Percentiles rank a stretch among this genome's conserved stretches.
Evolutionary conservation across 2,329 filamentous ascomycete genomes (phyloP).

Genomic region (Neofusicoccum kwambonambiense): DNA sequence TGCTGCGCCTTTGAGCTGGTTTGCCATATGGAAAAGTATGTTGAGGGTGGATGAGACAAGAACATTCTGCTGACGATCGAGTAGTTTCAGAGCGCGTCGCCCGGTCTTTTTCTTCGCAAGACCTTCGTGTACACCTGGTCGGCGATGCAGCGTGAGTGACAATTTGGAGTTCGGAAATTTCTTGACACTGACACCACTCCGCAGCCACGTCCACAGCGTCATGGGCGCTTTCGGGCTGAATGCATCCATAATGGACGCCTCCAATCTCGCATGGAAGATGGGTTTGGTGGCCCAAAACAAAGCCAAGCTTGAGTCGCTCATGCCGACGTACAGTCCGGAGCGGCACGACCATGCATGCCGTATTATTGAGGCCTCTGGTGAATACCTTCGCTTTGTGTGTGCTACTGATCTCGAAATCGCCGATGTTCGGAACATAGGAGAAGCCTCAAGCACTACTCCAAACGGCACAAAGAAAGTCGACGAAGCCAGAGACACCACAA

Average conservation of each 20-base stretch:
- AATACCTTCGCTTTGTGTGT: constrained; percentile 28
- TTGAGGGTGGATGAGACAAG: background rate
- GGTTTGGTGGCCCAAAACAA: constrained; percentile 25
- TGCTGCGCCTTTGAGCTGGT: constrained; percentile 34
- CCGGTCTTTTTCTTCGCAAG: constrained; percentile 29
- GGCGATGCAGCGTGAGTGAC: constrained; percentile 33
- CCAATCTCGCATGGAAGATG: constrained; percentile 39
- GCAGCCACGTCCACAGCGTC: constrained; percentile 35
- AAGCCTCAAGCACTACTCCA: background rate
- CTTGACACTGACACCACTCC: background rate
- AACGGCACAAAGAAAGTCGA: background rate
- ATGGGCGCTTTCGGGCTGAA: constrained; percentile 41
- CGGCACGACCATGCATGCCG: constrained; percentile 26
- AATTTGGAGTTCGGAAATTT: too few species aligned
- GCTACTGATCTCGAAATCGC: constrained; percentile 24
- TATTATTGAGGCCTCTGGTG: constrained; percentile 26
- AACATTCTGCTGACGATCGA: too few species aligned
- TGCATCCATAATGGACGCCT: constrained; percentile 36
- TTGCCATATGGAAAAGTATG: constrained; percentile 33
- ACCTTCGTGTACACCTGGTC: constrained; percentile 32
- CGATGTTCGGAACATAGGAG: constrained; percentile 19
- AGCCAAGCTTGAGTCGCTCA: constrained; percentile 25
- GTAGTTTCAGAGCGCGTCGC: constrained; percentile 36
- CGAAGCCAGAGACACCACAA: too few species aligned
- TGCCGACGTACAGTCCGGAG: constrained; percentile 34